Evolutionary conservation across 2,329 filamentous ascomycete genomes (phyloP).

Genomic region (Ascocoryne sarcoides): DNA sequence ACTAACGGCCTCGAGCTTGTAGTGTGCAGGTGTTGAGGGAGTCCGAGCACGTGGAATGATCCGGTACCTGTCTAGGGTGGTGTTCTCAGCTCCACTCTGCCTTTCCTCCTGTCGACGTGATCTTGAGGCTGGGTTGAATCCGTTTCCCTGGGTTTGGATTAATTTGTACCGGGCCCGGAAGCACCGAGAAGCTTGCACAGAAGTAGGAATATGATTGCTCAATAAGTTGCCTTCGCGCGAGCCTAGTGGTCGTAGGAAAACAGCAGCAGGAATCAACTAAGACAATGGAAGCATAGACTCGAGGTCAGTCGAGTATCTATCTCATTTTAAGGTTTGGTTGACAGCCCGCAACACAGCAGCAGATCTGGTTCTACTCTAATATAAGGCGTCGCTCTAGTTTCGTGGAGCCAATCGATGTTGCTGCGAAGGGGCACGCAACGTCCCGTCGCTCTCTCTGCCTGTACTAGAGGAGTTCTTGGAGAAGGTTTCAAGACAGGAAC

Average conservation of each 20-base stretch:
- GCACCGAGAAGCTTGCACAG: conserved; percentile 3
- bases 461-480: background rate
- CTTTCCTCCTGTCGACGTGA: background rate
- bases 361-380: background rate
- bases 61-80: background rate
- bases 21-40: background rate
- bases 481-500: background rate
- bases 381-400: background rate
- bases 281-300: background rate
- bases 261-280: background rate
- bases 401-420: background rate
- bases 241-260: background rate
- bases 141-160: conserved; percentile 1
- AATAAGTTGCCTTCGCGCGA: background rate
- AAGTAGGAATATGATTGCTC: conserved; percentile 1
- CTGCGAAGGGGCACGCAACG: background rate
- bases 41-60: background rate
- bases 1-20: background rate
- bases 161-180: background rate
- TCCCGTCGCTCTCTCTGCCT: background rate
- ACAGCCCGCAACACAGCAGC: background rate
- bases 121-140: background rate
- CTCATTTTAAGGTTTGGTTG: conserved; percentile 1
- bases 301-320: conserved; percentile 2
- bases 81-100: background rate